Evolutionary conservation across 2,329 filamentous ascomycete genomes (phyloP), one percentile per base, ranked within the genome.

Genomic region (Fusarium cicatricum): DNA sequence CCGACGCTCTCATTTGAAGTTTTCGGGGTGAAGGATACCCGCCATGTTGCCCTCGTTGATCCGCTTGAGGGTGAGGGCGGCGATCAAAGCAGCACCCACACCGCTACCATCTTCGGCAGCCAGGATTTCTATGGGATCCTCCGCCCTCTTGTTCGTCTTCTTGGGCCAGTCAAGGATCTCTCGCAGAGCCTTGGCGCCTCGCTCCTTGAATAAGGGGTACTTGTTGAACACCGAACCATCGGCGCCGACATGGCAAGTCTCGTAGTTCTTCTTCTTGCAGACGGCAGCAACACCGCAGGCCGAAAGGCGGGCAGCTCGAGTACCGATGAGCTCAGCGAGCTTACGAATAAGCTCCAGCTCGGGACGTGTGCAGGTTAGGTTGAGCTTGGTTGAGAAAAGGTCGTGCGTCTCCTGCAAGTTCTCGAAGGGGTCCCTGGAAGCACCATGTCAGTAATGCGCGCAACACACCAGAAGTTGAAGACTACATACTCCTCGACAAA

Each of bases 221-320:
- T 98, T 98, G 84, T 97, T 97, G 82, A 99, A 99, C 49, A 99
- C 94, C 15, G 91, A 96, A 32, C 95, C 95, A 72, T 99, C 95
- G 45, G 95, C 95, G 69, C 95, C 95, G 36, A 99, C 95, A 75
- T 98, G 95, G 80, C 91, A 96, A 32, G 85, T 84, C 71, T 90
- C 79, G 76, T 93, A 94, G 66, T 86, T 85, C 85, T 97, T 98
- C 88, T 98, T 98, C 80, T 89, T 96, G 84, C 90, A 92, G 71
- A 99, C 97, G 54, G 94, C 95, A 11, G 94, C 92, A 49, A 99
- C 91, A 77, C 95, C 95, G 71, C 95, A 98, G 21, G 94, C 89
- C 14, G 93, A 97, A 47, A 99, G 85, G 59, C 95, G 91, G 40
- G 95, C 95, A 26, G 93, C 92, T 59, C 95, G 92, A 21, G 93